Percentiles rank a stretch among this genome's conserved stretches.
These are phyloP conservation scores for Erigeron philadelphicus DNA, from an alignment of 140 eudicot genomes.

Conservation along the genomic window DNA sequence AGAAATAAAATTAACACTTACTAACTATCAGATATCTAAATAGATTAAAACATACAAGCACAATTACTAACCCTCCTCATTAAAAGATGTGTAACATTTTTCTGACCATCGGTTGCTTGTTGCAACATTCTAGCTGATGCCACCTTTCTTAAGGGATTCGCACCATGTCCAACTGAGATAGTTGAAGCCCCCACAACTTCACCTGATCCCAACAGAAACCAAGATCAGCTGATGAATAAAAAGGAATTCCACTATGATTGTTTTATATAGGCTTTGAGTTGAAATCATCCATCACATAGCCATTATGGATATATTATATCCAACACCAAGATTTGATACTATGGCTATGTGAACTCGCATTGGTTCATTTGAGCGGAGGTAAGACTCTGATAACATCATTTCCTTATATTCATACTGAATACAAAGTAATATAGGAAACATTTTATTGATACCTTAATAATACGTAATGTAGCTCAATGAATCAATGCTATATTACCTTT, in stretches of 20 bases:
- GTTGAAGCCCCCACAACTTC: constrained; percentile 97
- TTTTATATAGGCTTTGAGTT: neutral
- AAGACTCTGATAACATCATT: neutral
- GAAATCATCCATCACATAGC: constrained; percentile 14
- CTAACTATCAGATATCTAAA: neutral
- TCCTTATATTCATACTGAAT: neutral
- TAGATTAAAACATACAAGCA: constrained; percentile 1
- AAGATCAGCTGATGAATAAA: constrained; percentile 16
- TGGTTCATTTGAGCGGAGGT: neutral
- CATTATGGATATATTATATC: neutral
- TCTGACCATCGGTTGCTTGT: constrained; percentile 54
- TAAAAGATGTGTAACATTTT: constrained; percentile 54
- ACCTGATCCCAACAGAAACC: constrained; percentile 46
- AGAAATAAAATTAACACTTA: constrained; percentile 13
- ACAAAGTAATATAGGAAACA: constrained; percentile 1
- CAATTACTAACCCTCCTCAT: constrained; percentile 52
- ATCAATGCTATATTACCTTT: constrained; percentile 51
- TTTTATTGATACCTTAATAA: constrained; percentile 1
- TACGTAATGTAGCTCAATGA: constrained; percentile 13
- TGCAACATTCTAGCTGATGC: constrained; percentile 84
- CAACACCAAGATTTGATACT: no score
- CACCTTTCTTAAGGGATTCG: constrained; percentile 58
- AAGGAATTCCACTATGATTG: neutral
- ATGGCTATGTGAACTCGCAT: neutral
- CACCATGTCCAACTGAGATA: constrained; percentile 76